These are phyloP conservation scores for Neofusicoccum umdonicola DNA, from an alignment of 2,329 filamentous ascomycete species.

Conservation along the genomic window DNA sequence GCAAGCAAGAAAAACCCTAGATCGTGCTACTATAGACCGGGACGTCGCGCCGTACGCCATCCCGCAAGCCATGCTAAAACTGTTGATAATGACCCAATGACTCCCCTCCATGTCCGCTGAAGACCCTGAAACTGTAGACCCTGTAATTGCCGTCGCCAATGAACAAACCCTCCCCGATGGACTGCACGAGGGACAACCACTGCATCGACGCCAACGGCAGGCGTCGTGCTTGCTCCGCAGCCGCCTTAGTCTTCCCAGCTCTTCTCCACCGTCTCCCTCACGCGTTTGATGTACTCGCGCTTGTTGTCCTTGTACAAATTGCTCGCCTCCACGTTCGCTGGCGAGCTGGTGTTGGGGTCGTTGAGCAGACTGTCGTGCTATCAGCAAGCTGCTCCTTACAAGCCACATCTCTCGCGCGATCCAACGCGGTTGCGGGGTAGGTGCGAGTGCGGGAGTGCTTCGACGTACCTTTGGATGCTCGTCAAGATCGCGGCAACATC, in stretches of 20 bases:
- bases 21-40: constrained; percentile 2
- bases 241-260: constrained; percentile 88
- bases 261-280: constrained; percentile 96
- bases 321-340: constrained; percentile 95
- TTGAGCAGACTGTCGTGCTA: constrained; percentile 72
- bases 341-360: constrained; percentile 97
- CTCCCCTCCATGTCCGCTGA: not conserved
- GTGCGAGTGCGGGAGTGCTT: not conserved
- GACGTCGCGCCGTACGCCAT: constrained; percentile 15
- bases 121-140: constrained; percentile 9
- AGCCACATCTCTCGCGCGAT: not conserved
- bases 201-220: too few relatives aligned
- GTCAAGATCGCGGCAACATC: constrained; percentile 96
- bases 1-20: not conserved
- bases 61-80: constrained; percentile 15
- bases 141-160: constrained; percentile 1
- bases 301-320: constrained; percentile 98
- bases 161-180: not conserved
- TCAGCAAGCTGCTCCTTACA: not conserved
- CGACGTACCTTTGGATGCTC: constrained; percentile 83
- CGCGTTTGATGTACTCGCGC: constrained; percentile 92
- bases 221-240: too few relatives aligned
- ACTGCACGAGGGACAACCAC: too few relatives aligned
- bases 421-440: not conserved
- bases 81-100: not conserved